These are phyloP conservation scores for Calonectria multiphialidica DNA, from an alignment of 2,329 filamentous ascomycete genomes.

Conservation along the genomic window DNA sequence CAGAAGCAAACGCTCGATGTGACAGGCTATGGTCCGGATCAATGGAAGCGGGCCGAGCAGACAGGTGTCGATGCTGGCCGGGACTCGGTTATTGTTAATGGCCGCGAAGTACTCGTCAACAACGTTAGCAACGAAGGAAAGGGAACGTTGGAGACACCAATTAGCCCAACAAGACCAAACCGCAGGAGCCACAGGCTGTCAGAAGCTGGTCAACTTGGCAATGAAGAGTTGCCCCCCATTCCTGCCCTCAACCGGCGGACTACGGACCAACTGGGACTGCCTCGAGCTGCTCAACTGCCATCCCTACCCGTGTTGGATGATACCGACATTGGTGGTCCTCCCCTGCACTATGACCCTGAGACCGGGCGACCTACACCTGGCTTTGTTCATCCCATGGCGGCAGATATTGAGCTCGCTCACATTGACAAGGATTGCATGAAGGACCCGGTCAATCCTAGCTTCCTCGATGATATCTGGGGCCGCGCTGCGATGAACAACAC, in stretches of 20 bases:
- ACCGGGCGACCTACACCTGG: slow-evolving; percentile 60
- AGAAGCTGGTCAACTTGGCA: slow-evolving; percentile 50
- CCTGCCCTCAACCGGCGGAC: slow-evolving; percentile 69
- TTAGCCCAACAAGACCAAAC: slow-evolving; percentile 46
- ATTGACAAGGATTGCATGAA: slow-evolving; percentile 94
- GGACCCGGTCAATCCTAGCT: slow-evolving; percentile 85
- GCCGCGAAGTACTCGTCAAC: slow-evolving; percentile 79
- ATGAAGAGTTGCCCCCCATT: slow-evolving; percentile 69
- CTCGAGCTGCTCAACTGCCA: slow-evolving; percentile 77
- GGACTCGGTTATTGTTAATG: slow-evolving; percentile 77
- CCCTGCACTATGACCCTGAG: slow-evolving; percentile 65
- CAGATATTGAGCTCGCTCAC: slow-evolving; percentile 79
- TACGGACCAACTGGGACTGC: slow-evolving; percentile 76
- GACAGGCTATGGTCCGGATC: slow-evolving; percentile 81
- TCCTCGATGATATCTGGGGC: slow-evolving; percentile 91
- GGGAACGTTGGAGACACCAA: slow-evolving; percentile 63
- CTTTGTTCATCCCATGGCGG: slow-evolving; percentile 64
- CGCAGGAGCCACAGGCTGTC: slow-evolving; percentile 48
- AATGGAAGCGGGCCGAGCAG: slow-evolving; percentile 75
- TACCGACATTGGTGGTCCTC: slow-evolving; percentile 83
- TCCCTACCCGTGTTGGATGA: slow-evolving; percentile 79
- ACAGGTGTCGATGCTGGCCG: slow-evolving; percentile 72
- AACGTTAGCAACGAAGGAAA: slow-evolving; percentile 74
- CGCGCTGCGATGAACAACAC: slow-evolving; percentile 94
- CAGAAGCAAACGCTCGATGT: slow-evolving; percentile 79